phyloP scores from a whole-genome alignment of 2,329 filamentous ascomycete genomes.

The Elsinoe perseae region DNA sequence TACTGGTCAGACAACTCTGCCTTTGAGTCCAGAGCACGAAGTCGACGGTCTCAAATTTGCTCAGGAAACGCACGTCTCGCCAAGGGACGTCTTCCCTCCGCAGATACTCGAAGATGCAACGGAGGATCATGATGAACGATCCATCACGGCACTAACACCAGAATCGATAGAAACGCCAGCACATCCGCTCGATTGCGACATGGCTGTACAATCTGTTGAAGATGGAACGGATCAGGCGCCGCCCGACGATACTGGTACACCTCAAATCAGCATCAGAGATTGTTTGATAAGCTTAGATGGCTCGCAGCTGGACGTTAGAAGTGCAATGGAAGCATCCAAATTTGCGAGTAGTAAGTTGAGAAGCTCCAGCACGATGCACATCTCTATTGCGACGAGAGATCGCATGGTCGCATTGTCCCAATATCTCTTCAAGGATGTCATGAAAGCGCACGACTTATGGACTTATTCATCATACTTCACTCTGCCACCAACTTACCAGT shows the following conservation, averaged over 20 bases:
- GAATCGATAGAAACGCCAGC: not conserved
- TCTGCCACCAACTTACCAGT: not conserved
- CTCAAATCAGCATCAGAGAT: not conserved
- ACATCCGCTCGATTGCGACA: not conserved
- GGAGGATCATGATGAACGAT: not conserved
- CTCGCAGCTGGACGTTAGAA: not conserved
- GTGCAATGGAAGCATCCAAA: too few species aligned
- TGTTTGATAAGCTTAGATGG: not conserved
- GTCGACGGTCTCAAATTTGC: not conserved
- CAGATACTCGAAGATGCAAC: not conserved
- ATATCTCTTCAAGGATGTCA: not conserved
- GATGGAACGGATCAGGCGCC: not conserved
- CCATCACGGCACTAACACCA: not conserved
- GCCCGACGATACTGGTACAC: not conserved
- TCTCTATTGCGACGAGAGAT: not conserved
- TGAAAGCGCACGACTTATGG: not conserved
- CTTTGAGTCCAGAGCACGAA: not conserved
- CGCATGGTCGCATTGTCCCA: not conserved
- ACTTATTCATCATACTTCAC: not conserved
- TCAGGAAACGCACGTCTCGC: not conserved
- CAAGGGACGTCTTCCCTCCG: not conserved
- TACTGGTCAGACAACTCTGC: not conserved
- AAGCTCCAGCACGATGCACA: too few species aligned
- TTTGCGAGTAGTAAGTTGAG: too few species aligned
- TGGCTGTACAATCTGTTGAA: not conserved